Base-by-base conservation (phyloP, 257 asterid species). In the Orobanche coerulescens region DNA sequence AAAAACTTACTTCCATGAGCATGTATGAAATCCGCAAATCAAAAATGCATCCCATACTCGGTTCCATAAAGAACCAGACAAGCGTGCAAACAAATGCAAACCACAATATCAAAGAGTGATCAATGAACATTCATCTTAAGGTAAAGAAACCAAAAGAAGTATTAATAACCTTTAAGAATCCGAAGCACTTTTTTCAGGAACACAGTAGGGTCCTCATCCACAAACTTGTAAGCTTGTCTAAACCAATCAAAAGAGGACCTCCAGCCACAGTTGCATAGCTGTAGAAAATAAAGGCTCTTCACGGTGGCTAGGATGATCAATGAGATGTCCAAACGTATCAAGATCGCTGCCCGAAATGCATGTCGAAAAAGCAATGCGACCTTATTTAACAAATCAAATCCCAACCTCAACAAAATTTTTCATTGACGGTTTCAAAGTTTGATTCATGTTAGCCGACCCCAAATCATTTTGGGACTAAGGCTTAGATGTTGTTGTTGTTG, bases 381-480 rank as follows among this genome's bases (percentile, higher is more conserved):
- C 80, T 93, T 93, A 78, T 93, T 93, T 48, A 93, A 72, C 81
- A 93, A 73, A 53, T 97, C 98, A 81, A 93, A 89, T 22, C 97
- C 98, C 84, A 93, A 58, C 73, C 97, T 81, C n/a, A n/a, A n/a
- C n/a, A n/a, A n/a, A n/a, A n/a, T n/a, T n/a, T n/a, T n/a, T n/a
- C n/a, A n/a, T n/a, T n/a, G n/a, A n/a, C n/a, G n/a, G n/a, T n/a
- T n/a, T n/a, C n/a, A n/a, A n/a, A n/a, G n/a, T n/a, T n/a, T n/a
- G n/a, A n/a, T n/a, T n/a, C n/a, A n/a, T n/a, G n/a, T n/a, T n/a
- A n/a, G n/a, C n/a, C n/a, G n/a, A n/a, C n/a, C n/a, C n/a, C n/a
- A n/a, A n/a, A n/a, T n/a, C n/a, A n/a, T n/a, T n/a, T n/a, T n/a
- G n/a, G n/a, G n/a, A n/a, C n/a, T n/a, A n/a, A n/a, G n/a, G n/a